Evolutionary conservation across 2,329 filamentous ascomycete species (phyloP).

Genomic region (Sclerotinia subarctica): DNA sequence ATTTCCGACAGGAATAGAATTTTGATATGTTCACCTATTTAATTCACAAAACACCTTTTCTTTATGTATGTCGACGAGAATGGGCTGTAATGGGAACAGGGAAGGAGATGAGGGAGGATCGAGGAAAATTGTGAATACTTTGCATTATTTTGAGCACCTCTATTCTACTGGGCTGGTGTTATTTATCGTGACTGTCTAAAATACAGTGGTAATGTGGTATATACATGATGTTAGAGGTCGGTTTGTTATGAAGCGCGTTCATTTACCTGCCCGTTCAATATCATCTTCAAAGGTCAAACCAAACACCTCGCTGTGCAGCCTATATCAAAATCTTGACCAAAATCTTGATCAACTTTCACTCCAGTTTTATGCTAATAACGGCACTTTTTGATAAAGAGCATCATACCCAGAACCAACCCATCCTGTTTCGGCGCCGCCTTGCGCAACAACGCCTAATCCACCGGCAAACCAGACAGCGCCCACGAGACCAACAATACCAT

Average conservation of each 20-base stretch:
- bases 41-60: too few species aligned
- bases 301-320: constrained; percentile 10
- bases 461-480: constrained; percentile 77
- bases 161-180: not conserved
- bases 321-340: not conserved
- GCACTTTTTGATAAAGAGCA: constrained; percentile 62
- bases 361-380: constrained; percentile 46
- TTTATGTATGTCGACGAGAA: not conserved
- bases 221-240: not conserved
- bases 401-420: constrained; percentile 84
- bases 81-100: too few species aligned
- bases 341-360: not conserved
- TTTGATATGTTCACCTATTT: too few species aligned
- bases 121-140: not conserved
- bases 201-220: constrained; percentile 4
- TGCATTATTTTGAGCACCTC: not conserved
- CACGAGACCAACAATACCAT: constrained; percentile 57
- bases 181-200: not conserved
- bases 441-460: constrained; percentile 72
- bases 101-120: not conserved
- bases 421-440: constrained; percentile 64
- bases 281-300: not conserved
- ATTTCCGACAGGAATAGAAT: not conserved
- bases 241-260: not conserved
- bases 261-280: not conserved